Conservation (phyloP, 371 early-diverging fungal species). For the Mortierella sp. region DNA sequence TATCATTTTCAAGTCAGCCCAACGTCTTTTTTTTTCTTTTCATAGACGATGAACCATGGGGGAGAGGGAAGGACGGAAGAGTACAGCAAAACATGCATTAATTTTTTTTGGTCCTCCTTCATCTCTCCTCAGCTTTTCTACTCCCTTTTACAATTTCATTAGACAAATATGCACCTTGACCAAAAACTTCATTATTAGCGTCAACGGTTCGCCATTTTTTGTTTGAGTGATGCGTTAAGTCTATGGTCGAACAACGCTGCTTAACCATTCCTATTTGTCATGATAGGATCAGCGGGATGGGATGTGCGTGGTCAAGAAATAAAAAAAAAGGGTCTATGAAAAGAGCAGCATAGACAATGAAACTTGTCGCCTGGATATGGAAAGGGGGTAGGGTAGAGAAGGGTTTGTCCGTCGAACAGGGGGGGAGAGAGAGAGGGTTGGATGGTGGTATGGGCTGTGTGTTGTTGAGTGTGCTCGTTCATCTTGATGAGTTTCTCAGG, state of each 20-base stretch:
- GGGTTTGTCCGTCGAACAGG: neutral
- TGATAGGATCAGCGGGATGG: neutral
- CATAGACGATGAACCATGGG: neutral
- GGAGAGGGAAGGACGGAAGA: neutral
- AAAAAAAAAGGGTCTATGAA: neutral
- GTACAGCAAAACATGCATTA: neutral
- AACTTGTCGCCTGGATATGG: neutral
- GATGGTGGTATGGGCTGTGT: neutral
- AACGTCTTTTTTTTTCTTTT: constrained; percentile 6
- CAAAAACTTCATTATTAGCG: neutral
- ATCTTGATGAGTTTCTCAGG: neutral
- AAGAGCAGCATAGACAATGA: neutral
- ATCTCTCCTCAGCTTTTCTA: neutral
- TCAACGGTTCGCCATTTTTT: neutral
- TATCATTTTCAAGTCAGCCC: constrained; percentile 4
- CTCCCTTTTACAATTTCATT: neutral
- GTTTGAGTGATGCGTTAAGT: neutral
- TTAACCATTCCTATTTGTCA: neutral
- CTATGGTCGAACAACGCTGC: neutral
- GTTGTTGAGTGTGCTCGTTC: neutral
- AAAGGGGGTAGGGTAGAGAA: neutral
- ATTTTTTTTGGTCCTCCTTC: neutral
- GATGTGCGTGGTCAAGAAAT: neutral
- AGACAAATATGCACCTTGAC: neutral
- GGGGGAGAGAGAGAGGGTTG: neutral